These are phyloP conservation scores for Tricholoma terreum DNA, from an alignment of 768 basidiomycete species.

Conservation along the genomic window DNA sequence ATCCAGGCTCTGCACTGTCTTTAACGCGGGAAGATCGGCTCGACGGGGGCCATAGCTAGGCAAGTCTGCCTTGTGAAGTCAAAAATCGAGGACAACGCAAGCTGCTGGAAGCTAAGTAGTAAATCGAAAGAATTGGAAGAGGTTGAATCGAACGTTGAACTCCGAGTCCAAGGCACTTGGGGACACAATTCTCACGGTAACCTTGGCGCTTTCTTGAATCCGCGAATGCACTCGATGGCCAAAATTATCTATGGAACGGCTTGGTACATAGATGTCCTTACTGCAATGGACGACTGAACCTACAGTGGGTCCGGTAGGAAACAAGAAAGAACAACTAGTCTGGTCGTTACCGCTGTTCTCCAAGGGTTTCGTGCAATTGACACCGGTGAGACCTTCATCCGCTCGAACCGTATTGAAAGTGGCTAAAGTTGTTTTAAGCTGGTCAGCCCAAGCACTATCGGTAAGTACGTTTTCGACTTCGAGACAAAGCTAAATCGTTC, in stretches of 20 bases:
- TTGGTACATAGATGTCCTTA: conserved; percentile 36
- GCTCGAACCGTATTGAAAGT: background rate
- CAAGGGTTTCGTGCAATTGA: conserved; percentile 81
- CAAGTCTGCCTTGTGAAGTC: too few species aligned
- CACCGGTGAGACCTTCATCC: conserved; percentile 49
- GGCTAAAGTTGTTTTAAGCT: conserved; percentile 32
- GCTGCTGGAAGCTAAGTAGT: too few species aligned
- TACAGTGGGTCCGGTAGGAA: conserved; percentile 50
- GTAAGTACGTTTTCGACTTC: conserved; percentile 28
- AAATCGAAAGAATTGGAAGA: too few species aligned
- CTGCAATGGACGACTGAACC: background rate
- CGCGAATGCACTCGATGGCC: conserved; percentile 30
- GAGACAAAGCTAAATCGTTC: background rate
- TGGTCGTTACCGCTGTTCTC: conserved; percentile 70
- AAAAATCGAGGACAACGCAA: too few species aligned
- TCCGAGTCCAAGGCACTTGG: too few species aligned
- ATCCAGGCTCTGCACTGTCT: too few species aligned
- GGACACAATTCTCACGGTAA: too few species aligned
- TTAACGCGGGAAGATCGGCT: too few species aligned
- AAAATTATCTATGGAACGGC: conserved; percentile 62
- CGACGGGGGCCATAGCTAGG: too few species aligned
- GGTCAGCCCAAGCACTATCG: conserved; percentile 74
- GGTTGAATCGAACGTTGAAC: too few species aligned
- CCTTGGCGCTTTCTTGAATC: conserved; percentile 1
- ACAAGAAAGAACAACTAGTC: conserved; percentile 61